Base-by-base conservation (phyloP, 164 flowering plant genomes). In the Platanus orientalis region DNA sequence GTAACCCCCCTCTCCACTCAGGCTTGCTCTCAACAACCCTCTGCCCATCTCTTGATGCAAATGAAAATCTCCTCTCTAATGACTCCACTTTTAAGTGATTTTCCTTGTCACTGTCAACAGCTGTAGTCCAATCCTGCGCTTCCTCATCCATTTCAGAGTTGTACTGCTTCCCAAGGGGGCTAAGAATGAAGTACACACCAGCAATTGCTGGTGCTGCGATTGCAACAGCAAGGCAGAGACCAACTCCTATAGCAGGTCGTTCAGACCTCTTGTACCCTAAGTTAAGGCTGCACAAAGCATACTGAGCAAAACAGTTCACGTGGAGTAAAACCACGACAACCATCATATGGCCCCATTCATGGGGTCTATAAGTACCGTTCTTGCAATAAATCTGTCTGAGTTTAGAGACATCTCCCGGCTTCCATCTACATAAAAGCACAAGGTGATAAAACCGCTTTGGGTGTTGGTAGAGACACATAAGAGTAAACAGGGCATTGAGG, bases 291-390 rank as follows among this genome's bases (percentile, higher is more conserved):
- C 89, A 86, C 45, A 88, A 76, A 0, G 90, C 89, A 80, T 90
- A 90, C 61, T 88, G 90, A 27, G 93, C 93, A 72, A 94, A 85
- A 66, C 97, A 91, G 57, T 91, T 94, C 6, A 94, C 0, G 49
- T 94, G 81, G n/a, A 91, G 88, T 10, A 94, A 73, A 61, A 71
- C 11, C 47, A 94, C 77, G 24, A 91, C 99, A 21, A 86, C 83
- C 96, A 89, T 80, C 88, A 94, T 91, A 69, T 94, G 95, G 16
- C 78, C 73, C 97, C 99, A 83, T 61, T 94, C 99, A 59, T 94
- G 77, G 28, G 97, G 99, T 69, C 89, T 91, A 57, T 84, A 84
- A 49, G 96, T 83, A 23, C 96, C 96, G 63, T 88, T 75, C 72
- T 91, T 89, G 78, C 99, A 89, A 78, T 94, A 94, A 54, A 75